Percentiles rank a stretch among this genome's conserved stretches.
These are phyloP conservation scores for Erigeron philadelphicus DNA, from an alignment of 140 eudicot species.

Conservation along the genomic window DNA sequence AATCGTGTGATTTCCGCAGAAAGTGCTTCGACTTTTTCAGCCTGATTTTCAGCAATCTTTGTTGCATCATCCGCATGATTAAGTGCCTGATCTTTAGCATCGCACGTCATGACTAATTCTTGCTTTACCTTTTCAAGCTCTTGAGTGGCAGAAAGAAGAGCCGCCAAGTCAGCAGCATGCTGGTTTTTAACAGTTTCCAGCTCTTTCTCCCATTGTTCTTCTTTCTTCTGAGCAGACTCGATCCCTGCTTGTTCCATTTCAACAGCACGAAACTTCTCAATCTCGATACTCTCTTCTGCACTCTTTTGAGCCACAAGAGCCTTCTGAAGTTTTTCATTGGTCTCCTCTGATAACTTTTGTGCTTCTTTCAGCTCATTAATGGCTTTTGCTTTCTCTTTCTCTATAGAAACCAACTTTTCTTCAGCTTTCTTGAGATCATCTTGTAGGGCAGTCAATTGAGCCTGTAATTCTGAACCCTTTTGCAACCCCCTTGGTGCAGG, in stretches of 20 bases:
- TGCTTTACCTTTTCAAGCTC: constrained; percentile 81
- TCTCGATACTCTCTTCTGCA: constrained; percentile 85
- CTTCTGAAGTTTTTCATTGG: constrained; percentile 69
- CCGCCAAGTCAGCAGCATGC: constrained; percentile 69
- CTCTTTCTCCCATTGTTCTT: constrained; percentile 72
- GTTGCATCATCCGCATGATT: constrained; percentile 89
- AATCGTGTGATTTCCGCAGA: constrained; percentile 61
- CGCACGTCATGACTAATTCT: constrained; percentile 63
- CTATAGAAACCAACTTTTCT: constrained; percentile 55
- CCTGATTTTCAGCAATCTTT: constrained; percentile 75
- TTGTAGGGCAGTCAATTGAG: constrained; percentile 56
- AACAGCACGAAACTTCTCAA: constrained; percentile 82
- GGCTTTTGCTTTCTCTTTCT: constrained; percentile 71
- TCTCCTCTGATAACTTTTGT: constrained; percentile 65
- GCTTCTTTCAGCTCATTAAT: constrained; percentile 66
- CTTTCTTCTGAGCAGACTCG: constrained; percentile 75
- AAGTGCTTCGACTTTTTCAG: constrained; percentile 59
- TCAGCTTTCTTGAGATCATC: constrained; percentile 81
- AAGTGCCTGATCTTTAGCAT: constrained; percentile 83
- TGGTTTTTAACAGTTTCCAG: constrained; percentile 67
- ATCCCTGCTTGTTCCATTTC: constrained; percentile 94
- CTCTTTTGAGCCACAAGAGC: constrained; percentile 85
- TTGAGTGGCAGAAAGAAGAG: constrained; percentile 69
- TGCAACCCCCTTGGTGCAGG: constrained; percentile 47
- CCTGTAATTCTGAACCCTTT: constrained; percentile 76